Percentiles rank a stretch among this genome's conserved stretches.
Conservation (phyloP, 345 rosid genomes). For the Eucalyptus marginata region DNA sequence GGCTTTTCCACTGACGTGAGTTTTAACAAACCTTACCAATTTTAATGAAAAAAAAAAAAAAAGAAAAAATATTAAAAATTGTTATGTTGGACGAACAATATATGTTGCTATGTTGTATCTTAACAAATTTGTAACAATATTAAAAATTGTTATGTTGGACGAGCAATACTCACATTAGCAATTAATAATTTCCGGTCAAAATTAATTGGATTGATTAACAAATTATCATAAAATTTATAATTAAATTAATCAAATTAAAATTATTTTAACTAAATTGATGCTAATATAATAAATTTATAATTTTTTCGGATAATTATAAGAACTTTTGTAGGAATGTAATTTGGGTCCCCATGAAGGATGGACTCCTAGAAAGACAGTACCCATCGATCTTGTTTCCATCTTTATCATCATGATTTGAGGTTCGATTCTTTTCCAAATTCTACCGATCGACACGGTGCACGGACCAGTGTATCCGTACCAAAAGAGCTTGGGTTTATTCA, state of each 20-base stretch:
- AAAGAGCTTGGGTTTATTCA: not conserved
- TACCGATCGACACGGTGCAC: not conserved
- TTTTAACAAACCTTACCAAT: too few species aligned
- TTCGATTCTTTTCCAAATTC: not conserved
- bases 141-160: too few species aligned
- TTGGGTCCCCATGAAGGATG: too few species aligned
- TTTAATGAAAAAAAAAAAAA: too few species aligned
- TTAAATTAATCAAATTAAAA: not conserved
- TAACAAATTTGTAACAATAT: too few species aligned
- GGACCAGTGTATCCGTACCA: not conserved
- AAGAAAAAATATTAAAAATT: too few species aligned
- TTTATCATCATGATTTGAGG: not conserved
- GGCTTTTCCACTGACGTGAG: rapidly evolving
- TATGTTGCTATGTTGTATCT: too few species aligned
- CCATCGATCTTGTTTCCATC: not conserved
- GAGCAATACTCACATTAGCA: rapidly evolving
- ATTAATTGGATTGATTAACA: rapidly evolving
- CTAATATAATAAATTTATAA: too few species aligned
- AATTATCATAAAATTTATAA: too few species aligned
- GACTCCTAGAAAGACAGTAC: too few species aligned
- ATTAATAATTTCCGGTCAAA: rapidly evolving
- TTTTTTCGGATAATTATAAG: too few species aligned
- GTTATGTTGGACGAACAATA: rapidly evolving
- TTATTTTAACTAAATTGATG: rapidly evolving
- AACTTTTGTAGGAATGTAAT: too few species aligned